Evolutionary conservation across 2,329 filamentous ascomycete genomes (phyloP), one percentile per base, ranked within the genome.

Genomic region (Exophiala lecanii-corni): DNA sequence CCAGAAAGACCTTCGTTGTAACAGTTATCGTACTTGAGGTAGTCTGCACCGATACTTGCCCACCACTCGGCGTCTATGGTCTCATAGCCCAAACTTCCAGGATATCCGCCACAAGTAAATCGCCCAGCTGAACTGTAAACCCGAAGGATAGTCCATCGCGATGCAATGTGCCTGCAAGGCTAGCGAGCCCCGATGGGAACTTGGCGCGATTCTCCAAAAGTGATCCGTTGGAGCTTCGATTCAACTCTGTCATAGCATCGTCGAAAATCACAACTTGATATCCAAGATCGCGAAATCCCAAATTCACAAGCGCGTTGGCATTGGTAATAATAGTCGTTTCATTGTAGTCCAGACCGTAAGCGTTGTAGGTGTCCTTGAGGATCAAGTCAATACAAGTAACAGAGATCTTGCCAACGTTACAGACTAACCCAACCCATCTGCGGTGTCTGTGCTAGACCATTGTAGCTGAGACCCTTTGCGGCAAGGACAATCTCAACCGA

Each of bases 211-310:
- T 60, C 2, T 64, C 58, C 3, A 67, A 55, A 3, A 76, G 59
- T 25, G 65, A 64, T 21, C 69, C 68, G 32, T 69, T 70, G 2
- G 58, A 51, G 39, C 65, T 65, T 6, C 74, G 64, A 19, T 71
- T 69, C 30, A 31, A 34, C 30, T 60, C 55, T 9, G 62, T 66
- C 74, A 74, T 76, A 57, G 73, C 75, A 51, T 77, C 74, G 50
- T 77, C 74, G 1, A 76, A 60, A 26, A 72, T 61, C 31, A 75
- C 66, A 50, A 76, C 74, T 44, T 72, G 59, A 54, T 75, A 75
- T 20, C 72, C 71, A 5, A 68, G 50, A 46, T 74, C 71, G n/a
- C 47, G 43, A 25, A 53, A 53, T 17, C 50, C 50, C 12, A 53
- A 41, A 10, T 25, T 32, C 1, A 45, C 43, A 7, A 53, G 37